Evolutionary conservation across 768 basidiomycete species (phyloP), one percentile per base, ranked within the genome.

Genomic region (Inosperma sp.): DNA sequence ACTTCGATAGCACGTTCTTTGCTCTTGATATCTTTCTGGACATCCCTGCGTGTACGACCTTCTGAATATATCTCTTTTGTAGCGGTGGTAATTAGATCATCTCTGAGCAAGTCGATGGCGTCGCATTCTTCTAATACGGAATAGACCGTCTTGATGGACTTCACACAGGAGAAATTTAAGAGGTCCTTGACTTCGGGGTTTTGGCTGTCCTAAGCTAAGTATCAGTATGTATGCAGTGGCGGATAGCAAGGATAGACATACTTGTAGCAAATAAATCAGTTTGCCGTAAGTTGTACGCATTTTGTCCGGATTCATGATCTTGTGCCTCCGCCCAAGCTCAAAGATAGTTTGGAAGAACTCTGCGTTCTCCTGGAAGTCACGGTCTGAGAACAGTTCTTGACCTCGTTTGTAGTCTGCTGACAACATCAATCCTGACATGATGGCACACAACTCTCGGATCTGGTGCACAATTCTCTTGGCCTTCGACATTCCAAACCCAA

Each of bases 231-330:
- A 36, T 16, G 17, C 19, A 35, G n/a, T n/a, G 30, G 45, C 10
- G 14, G 10, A 12, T 42, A 36, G 36, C 17, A 4, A 41, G 5
- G 14, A 12, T 42, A 36, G 31, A 61, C 73, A 56, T 54, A 86
- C 87, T 78, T 90, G 87, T 27, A 91, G 76, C 49, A 92, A 70
- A 65, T 91, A 92, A 27, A 91, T 83, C 52, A 92, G 69, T 62
- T 92, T 92, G 8, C 90, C 90, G 54, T 93, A 93, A 7, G 87
- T 92, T 23, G 86, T 83, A 21, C 90, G 78, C 89, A 92, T 91
- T 59, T 91, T 91, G 62, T 92, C 90, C 0, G 90, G 90, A 59
- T 92, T 93, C 87, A 88, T 90, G 61, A 93, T 92, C 65, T 92
- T 92, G 63, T 91, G 87, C 51, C 89, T 76, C 43, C 88, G 73